Evolutionary conservation across 176 grass and related monocot genomes (phyloP).

Genomic region (Cenchrus purpureus): DNA sequence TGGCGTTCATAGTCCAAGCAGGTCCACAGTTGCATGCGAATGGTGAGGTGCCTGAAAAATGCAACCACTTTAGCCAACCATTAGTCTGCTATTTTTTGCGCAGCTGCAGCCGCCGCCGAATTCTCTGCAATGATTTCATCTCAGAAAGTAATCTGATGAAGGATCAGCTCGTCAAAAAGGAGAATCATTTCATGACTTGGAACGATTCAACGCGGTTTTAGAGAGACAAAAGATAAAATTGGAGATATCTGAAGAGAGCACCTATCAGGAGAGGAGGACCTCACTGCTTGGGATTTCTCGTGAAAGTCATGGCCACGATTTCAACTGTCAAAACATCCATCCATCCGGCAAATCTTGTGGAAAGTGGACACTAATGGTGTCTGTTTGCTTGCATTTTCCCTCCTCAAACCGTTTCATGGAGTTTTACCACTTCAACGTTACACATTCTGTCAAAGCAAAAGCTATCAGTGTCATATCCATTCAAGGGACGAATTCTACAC

Average conservation of each 20-base stretch:
- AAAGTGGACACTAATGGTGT: constrained; percentile 1
- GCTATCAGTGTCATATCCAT: not conserved
- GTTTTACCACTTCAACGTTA: constrained; percentile 47
- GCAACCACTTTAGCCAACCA: constrained; percentile 27
- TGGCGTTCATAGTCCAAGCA: not conserved
- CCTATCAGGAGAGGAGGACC: not conserved
- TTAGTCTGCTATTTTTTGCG: not conserved
- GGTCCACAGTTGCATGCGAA: constrained; percentile 3
- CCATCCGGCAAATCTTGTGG: constrained; percentile 5
- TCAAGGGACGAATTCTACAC: not conserved
- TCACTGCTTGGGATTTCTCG: constrained; percentile 35
- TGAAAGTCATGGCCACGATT: constrained; percentile 33
- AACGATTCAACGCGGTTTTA: constrained; percentile 60
- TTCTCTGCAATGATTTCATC: constrained; percentile 40
- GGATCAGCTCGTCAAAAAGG: constrained; percentile 8
- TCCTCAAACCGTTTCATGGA: not conserved
- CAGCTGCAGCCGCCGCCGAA: constrained; percentile 36
- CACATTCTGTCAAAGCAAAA: not conserved
- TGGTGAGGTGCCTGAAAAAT: constrained; percentile 40
- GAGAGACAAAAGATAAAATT: constrained; percentile 18
- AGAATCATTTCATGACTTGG: constrained; percentile 41
- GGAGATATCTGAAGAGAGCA: constrained; percentile 31
- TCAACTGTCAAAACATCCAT: constrained; percentile 22
- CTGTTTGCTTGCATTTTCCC: not conserved
- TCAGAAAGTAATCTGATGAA: constrained; percentile 17